Conservation (phyloP, 2,329 filamentous ascomycete species). For the Penicillium psychrosexuale region DNA sequence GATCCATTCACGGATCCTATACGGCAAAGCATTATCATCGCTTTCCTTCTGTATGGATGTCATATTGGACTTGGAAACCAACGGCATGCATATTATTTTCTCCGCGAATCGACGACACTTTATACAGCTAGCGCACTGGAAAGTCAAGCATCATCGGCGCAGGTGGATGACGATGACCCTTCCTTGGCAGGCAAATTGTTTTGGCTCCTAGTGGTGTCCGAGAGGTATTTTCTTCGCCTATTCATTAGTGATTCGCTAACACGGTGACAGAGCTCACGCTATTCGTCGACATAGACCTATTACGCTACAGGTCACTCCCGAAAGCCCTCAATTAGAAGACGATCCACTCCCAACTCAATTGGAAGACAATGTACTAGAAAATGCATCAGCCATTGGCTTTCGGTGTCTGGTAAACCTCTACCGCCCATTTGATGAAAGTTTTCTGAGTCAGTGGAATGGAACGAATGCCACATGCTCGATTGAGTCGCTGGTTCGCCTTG, state of each 20-base stretch:
- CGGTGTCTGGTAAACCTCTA: conserved; percentile 60
- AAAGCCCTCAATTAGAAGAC: conserved; percentile 50
- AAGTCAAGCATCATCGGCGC: conserved; percentile 48
- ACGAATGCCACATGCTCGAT: conserved; percentile 44
- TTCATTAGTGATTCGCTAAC: neutral
- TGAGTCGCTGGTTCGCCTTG: conserved; percentile 47
- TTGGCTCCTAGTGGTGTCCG: conserved; percentile 64
- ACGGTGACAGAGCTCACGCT: conserved; percentile 55
- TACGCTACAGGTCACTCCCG: conserved; percentile 59
- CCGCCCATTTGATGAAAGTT: conserved; percentile 61
- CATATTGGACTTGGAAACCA: conserved; percentile 65
- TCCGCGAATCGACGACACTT: conserved; percentile 69
- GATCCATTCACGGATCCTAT: conserved; percentile 21
- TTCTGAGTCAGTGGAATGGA: conserved; percentile 64
- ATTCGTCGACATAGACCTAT: conserved; percentile 63
- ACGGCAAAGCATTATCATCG: conserved; percentile 54
- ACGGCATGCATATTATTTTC: conserved; percentile 69
- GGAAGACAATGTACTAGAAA: conserved; percentile 49
- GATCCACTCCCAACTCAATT: conserved; percentile 50
- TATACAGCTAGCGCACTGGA: conserved; percentile 51
- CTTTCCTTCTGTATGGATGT: conserved; percentile 68
- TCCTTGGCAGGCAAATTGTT: conserved; percentile 52
- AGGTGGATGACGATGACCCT: conserved; percentile 48
- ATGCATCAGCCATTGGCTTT: conserved; percentile 58
- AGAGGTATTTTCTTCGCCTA: conserved; percentile 49